Evolutionary conservation across 176 grass and related monocot species (phyloP), one percentile per base, ranked within the genome.

Genomic region (Carex myosuroides): DNA sequence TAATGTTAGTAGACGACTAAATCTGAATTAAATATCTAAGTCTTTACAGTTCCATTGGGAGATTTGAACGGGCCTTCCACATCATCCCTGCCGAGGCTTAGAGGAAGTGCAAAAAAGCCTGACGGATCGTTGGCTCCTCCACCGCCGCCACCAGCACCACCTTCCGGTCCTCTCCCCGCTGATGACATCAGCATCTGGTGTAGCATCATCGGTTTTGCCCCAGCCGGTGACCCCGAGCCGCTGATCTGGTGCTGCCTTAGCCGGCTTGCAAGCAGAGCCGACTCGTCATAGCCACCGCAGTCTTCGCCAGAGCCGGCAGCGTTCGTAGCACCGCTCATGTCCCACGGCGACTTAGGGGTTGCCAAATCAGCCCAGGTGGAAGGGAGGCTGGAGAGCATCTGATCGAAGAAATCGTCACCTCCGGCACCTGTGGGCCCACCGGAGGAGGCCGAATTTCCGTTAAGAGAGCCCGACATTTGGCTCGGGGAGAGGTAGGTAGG

Each of bases 321-420:
- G 71, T 71, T 80, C 3, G 39, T 81, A 16, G 42, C 75, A n/a
- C 69, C 55, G 80, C 84, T 85, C 35, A 84, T 33, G 70, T 98
- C 96, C 96, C 93, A 89, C 1, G 90, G 82, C 4, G 86, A 88
- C 89, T 95, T 93, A 61, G 84, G 86, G 85, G 82, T 83, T 81
- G 76, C 86, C 74, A 93, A 86, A 62, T 99, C 93, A 13, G 88
- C 58, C 96, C 96, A 99, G 24, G 88, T 71, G 13, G 85, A 74
- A 64, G 91, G 96, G 18, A 95, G 85, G 67, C 85, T 81, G 71
- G 89, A 93, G 57, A 99, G 83, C 93, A 99, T 93, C 88, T 99
- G 93, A 86, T 99, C 89, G 16, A 99, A 89, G 91, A 99, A 99
- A 84, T 99, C 96, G 42, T 95, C 93, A 55, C 91, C 89, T 37